These are phyloP conservation scores for Apiotrichum mycotoxinovorans DNA, from an alignment of 1,284 basidiomycete genomes.

Conservation along the genomic window DNA sequence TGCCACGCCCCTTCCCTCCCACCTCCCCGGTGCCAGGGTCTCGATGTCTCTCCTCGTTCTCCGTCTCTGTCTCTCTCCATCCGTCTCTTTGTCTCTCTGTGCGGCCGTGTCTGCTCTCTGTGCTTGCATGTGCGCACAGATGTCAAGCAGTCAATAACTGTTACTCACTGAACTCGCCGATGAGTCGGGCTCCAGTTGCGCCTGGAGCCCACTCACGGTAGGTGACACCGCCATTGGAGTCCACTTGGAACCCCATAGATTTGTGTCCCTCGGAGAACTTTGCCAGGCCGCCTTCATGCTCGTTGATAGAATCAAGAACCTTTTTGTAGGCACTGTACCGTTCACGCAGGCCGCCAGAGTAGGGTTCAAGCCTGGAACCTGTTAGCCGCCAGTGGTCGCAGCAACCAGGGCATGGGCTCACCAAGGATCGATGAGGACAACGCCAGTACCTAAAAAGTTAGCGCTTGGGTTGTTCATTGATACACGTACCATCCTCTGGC, in stretches of 20 bases:
- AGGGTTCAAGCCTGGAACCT: slow-evolving; percentile 62
- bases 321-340: slow-evolving; percentile 68
- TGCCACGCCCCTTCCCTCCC: no score
- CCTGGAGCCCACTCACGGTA: slow-evolving; percentile 98
- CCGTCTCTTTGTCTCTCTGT: no score
- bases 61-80: no score
- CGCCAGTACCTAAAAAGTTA: slow-evolving; percentile 46
- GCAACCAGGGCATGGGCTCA: slow-evolving; percentile 10
- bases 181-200: slow-evolving; percentile 73
- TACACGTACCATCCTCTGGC: slow-evolving; percentile 6
- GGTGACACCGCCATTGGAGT: slow-evolving; percentile 64
- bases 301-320: slow-evolving; percentile 69
- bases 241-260: slow-evolving; percentile 76
- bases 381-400: background rate
- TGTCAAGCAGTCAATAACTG: no score
- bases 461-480: background rate
- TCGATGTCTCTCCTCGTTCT: no score
- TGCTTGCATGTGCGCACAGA: background rate
- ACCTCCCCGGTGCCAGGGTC: no score
- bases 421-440: slow-evolving; percentile 47
- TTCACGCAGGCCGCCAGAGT: slow-evolving; percentile 65
- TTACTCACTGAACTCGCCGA: slow-evolving; percentile 91
- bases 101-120: no score
- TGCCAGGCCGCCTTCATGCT: slow-evolving; percentile 82
- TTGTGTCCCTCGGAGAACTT: slow-evolving; percentile 82